phyloP scores from a whole-genome alignment of 2,329 filamentous ascomycete genomes.

The Coniochaeta sp. region DNA sequence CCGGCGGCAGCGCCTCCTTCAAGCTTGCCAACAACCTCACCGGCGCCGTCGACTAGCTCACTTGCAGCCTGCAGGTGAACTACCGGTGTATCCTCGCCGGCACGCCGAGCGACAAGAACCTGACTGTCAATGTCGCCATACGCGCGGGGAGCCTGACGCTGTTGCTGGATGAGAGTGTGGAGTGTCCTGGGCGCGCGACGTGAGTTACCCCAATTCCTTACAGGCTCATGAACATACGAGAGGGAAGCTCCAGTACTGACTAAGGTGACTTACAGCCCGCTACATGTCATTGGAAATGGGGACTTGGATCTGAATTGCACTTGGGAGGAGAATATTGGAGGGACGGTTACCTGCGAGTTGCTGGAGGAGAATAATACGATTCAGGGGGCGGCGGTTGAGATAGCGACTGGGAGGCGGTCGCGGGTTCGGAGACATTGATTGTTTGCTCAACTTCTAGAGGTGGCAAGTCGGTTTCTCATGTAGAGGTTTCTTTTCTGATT shows the following conservation, averaged over 20 bases:
- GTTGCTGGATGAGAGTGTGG: slow-evolving; percentile 3
- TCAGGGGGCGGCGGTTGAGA: not conserved
- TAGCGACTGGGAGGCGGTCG: not conserved
- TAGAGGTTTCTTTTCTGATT: no score
- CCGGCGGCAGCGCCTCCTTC: slow-evolving; percentile 7
- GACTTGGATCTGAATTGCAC: not conserved
- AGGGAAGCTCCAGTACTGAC: not conserved
- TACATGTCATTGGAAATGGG: not conserved
- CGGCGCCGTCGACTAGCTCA: slow-evolving; percentile 5
- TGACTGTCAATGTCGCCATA: slow-evolving; percentile 7
- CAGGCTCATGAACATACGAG: not conserved
- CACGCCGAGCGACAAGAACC: slow-evolving; percentile 6
- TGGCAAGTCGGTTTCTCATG: no score
- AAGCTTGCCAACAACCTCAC: slow-evolving; percentile 8
- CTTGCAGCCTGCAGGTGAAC: slow-evolving; percentile 10
- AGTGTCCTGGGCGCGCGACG: not conserved
- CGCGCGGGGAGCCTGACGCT: slow-evolving; percentile 7
- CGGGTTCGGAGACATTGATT: no score
- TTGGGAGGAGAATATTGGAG: not conserved
- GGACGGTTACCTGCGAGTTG: not conserved
- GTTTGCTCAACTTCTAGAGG: no score
- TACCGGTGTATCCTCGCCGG: slow-evolving; percentile 10
- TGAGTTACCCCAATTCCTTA: not conserved
- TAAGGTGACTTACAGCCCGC: not conserved
- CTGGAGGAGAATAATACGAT: not conserved